These are phyloP conservation scores for Starmerella stellata DNA, from an alignment of 805 yeast genomes.

Conservation along the genomic window DNA sequence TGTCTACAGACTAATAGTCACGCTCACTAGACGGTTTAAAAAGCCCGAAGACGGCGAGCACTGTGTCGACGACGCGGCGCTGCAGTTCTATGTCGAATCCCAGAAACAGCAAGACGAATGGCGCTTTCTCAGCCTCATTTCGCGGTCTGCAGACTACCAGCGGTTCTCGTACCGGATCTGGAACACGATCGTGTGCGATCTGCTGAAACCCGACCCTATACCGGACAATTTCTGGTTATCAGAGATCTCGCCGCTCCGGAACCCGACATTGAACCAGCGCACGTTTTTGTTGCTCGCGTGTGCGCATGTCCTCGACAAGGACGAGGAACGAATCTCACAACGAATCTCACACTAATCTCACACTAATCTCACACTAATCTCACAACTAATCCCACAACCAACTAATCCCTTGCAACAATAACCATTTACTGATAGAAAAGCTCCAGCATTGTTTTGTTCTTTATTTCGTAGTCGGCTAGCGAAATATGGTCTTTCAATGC, in stretches of 20 bases:
- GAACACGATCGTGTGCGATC: constrained; percentile 1
- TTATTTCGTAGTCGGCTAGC: constrained; percentile 86
- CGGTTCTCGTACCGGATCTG: constrained; percentile 6
- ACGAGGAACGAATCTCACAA: no score
- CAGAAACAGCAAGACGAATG: background rate
- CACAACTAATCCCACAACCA: no score
- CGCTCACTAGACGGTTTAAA: no score
- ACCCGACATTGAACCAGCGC: constrained; percentile 5
- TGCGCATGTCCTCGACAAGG: background rate
- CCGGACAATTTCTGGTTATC: constrained; percentile 14
- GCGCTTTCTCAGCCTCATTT: background rate
- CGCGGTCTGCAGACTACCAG: background rate
- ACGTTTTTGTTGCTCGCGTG: constrained; percentile 4
- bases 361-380: no score
- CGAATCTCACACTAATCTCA: no score
- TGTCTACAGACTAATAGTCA: constrained; percentile 3
- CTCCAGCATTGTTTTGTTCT: constrained; percentile 74
- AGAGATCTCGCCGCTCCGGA: constrained; percentile 13
- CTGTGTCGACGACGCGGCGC: background rate
- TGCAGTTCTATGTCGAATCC: background rate
- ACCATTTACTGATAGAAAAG: constrained; percentile 29
- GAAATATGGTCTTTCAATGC: constrained; percentile 77
- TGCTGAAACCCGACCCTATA: constrained; percentile 1
- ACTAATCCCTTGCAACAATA: no score
- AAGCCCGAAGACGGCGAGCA: background rate